Base-by-base conservation (phyloP, 2,329 filamentous ascomycete genomes). In the Calonectria pseudoreteaudii region DNA sequence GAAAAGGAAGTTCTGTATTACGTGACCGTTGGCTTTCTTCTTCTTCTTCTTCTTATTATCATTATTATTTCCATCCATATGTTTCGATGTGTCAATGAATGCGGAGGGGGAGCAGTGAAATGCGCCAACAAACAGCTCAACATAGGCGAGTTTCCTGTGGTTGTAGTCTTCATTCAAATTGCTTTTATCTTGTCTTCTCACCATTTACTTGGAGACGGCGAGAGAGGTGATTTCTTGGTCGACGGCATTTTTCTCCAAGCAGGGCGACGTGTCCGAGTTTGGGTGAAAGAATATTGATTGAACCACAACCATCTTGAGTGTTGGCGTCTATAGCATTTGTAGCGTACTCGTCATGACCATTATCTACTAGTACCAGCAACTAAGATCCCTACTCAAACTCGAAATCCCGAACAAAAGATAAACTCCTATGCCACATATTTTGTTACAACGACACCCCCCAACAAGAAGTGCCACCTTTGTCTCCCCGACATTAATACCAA, bases 311-410 rank as follows among this genome's bases (percentile, higher is more conserved):
- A 41, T 52, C 31, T 28, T 52, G n/a, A 52, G 64, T 36, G 23
- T 53, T 67, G 31, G 28, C 44, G 47, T 66, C 64, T 38, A 50
- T 23, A 30, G 36, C 49, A 58, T 56, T 68, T 52, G 66, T 34
- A 41, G 52, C 52, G 66, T 68, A 68, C 49, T 41, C 52, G 66
- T 68, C 50, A 58, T 68, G 34, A 68, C 23, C 66, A 68, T 68
- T 56, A 68, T 56, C n/a, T 68, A 68, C 49, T 62, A 38, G 34
- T 41, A 68, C 20, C 34, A 53, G 28, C 36, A 66, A 50, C 31
- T 44, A 58, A 68, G 49, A 58, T 41, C 34, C 66, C 56, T 41
- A 38, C 56, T 62, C 56, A 28, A 34, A 68, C 11, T 41, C 18
- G 38, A 56, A 41, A 68, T 30, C 56, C 56, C 56, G 64, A 66